Base-by-base conservation (phyloP, 2,329 filamentous ascomycete species). In the Beauveria brongniartii region DNA sequence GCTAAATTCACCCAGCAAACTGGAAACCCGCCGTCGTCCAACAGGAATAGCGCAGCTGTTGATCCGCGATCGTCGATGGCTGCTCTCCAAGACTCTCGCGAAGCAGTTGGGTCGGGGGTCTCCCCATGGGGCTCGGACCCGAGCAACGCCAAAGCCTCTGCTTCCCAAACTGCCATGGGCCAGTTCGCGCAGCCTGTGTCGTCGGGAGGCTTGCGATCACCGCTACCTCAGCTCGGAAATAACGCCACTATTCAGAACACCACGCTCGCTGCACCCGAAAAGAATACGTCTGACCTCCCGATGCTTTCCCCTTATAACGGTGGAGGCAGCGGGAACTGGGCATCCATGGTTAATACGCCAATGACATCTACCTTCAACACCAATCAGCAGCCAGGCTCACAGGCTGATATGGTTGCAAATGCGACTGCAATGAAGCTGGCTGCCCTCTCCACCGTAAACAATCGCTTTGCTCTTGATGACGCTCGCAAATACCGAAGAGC, bases 341-440 rank as follows among this genome's bases (percentile, higher is more conserved):
- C 94, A 26, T 97, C 94, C 9, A 96, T 97, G 90, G 88, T 95
- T 65, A 97, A 96, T 77, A 99, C 94, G 2, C 94, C 94, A 2
- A 95, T 97, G 89, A 90, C 93, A 5, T 79, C 91, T 46, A 93
- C 87, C 66, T 99, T 97, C 74, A 88, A 82, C 65, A 76, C 80
- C 18, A 68, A 66, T 26, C 28, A 48, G 54, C 56, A 59, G 28
- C 55, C 55, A 10, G 55, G 51, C 3, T 55, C 55, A 2, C 92
- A 97, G 73, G 92, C 92, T 18, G 94, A 99, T 70, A 97, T 97
- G 93, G 89, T 99, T 62, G 94, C 94, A 62, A 99, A 97, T 71
- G 94, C 94, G 28, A 97, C 94, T 18, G 94, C 94, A 24, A 99
- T 99, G 94, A 99, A 99, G 75, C 83, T 99, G 56, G 94, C 94